phyloP scores from a whole-genome alignment of 1,139 yeast species.

The Suhomyces terraborum region DNA sequence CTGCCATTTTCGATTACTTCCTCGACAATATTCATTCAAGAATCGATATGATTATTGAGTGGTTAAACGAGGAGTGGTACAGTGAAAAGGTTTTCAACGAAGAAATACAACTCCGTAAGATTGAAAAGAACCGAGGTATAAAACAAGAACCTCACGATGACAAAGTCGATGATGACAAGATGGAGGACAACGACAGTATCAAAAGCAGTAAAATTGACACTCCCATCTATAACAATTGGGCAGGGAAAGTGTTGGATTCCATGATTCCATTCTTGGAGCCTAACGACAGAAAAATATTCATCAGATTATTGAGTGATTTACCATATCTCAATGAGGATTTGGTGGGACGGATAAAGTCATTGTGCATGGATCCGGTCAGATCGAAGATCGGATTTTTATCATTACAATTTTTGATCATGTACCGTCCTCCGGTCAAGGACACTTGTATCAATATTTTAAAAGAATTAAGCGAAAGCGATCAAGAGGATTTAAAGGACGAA shows the following conservation, averaged over 20 bases:
- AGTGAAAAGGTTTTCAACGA: conserved; percentile 56
- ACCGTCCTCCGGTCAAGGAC: conserved; percentile 79
- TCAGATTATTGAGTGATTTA: conserved; percentile 80
- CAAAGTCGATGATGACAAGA: conserved; percentile 9
- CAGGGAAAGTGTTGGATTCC: conserved; percentile 71
- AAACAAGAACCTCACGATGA: conserved; percentile 21
- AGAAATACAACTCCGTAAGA: conserved; percentile 21
- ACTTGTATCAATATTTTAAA: conserved; percentile 66
- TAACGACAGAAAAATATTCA: conserved; percentile 74
- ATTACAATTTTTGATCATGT: conserved; percentile 79
- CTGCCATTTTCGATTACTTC: conserved; percentile 70
- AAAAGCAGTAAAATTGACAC: conserved; percentile 27
- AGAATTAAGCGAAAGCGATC: conserved; percentile 53
- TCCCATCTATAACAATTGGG: conserved; percentile 66
- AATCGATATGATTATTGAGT: conserved; percentile 78
- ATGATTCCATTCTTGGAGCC: conserved; percentile 83
- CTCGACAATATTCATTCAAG: conserved; percentile 71
- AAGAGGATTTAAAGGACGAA: conserved; percentile 57
- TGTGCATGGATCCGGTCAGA: conserved; percentile 86
- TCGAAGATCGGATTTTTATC: conserved; percentile 78
- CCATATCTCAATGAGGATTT: conserved; percentile 70
- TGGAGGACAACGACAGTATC: conserved; percentile 11
- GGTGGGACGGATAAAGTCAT: conserved; percentile 64
- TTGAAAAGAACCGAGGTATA: conserved; percentile 18
- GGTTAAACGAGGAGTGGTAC: conserved; percentile 98